Evolutionary conservation across 2,329 filamentous ascomycete genomes (phyloP), one percentile per base, ranked within the genome.

Genomic region (Xylariaceae sp.): DNA sequence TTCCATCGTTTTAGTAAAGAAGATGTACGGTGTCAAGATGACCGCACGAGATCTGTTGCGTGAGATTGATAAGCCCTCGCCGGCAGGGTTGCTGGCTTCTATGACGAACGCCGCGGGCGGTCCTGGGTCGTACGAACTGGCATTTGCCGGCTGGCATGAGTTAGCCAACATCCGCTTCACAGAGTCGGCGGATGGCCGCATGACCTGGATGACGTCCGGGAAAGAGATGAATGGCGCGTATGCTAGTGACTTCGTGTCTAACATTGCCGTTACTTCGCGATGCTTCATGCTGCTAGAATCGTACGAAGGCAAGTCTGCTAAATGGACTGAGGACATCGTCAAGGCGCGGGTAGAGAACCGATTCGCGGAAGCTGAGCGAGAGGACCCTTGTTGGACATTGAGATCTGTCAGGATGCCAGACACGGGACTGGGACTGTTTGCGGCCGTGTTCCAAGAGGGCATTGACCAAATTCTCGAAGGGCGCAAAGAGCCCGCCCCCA

Each of bases 291-390:
- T 96, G 1, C 82, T 86, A 46, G 89, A 90, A 47, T 73, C 81
- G 7, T 93, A 93, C 62, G 89, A 96, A 65, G 86, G 85, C 22
- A 92, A 86, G 67, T 89, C 88, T 1, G 75, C 78, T 16, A 89
- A 87, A 55, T 86, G 90, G 71, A 84, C 84, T 28, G 93, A 97
- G 70, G 94, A 97, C 58, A 78, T 97, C 12, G 83, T 86, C 44
- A 95, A 93, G 71, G 91, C 92, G 9, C 84, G 87, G 58, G 84
- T 97, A 13, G 93, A 97, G 70, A 88, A 86, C 6, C 83, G 92
- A 11, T 96, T 95, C 63, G 75, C 88, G 0, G 91, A 96, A 66
- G 69, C 75, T n/a, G 90, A 96, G 72, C 83, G 92, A 53, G 90
- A 96, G 68, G 82, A 87, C 53, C 79, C 85, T 14, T 84, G 81